Evolutionary conservation across 2,329 filamentous ascomycete genomes (phyloP), one percentile per base, ranked within the genome.

Genomic region (Coleophoma eucalyptorum): DNA sequence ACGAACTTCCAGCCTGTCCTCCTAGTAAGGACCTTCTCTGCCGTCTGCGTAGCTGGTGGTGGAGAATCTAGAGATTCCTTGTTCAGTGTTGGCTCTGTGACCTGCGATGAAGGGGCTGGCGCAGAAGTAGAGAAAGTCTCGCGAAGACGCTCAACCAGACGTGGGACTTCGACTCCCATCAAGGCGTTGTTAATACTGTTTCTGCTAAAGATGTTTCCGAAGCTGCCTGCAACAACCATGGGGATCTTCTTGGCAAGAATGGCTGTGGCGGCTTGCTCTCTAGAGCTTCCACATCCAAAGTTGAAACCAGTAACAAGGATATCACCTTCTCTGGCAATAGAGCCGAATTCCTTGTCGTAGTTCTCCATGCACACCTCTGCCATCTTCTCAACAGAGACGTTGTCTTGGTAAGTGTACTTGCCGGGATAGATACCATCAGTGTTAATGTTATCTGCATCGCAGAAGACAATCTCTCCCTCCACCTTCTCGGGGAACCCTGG

Each of bases 381-480:
- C 93, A 97, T 97, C 50, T 83, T 83, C 54, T 90, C 86, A 0
- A 71, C 74, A 0, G 87, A 72, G 1, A 97, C 77, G 61, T 89
- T 80, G 64, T 97, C 92, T 65, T 95, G 90, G 70, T 97, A 97
- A 0, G 92, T 97, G 68, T 90, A 91, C 65, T 92, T 91, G 4
- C 89, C 90, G 0, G 91, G 88, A 68, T 97, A 97, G 67, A 97
- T 96, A 49, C 81, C 86, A 64, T 97, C 93, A 0, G 93, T 97
- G 71, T 94, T 89, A 66, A 97, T 83, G 70, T 96, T 95, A 66
- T 91, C 87, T 1, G 81, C 83, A 62, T 96, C 89, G 65, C 83
- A 89, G 70, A 94, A 96, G 43, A 96, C 77, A 52, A 97, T 95
- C 68, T 97, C 90, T 19, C 93, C 93, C 8, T 78, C 75, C 13